Evolutionary conservation across 257 asterid species (phyloP).

Genomic region (Nicotiana benthamiana): DNA sequence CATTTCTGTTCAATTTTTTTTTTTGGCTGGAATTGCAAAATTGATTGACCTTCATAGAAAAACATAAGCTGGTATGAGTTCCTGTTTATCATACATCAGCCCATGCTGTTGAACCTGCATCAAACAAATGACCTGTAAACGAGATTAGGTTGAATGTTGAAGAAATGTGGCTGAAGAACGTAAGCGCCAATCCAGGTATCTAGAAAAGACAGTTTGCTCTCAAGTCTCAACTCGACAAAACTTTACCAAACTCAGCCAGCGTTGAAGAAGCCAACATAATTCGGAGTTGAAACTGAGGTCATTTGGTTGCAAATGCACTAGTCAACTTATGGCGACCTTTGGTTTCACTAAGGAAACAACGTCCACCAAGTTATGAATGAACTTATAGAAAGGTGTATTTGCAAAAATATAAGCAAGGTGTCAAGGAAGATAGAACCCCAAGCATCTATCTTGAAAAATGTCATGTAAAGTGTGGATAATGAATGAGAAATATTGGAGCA

Average conservation of each 20-base stretch:
- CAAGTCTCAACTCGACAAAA: no score
- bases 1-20: slow-evolving; percentile 1
- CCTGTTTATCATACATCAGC: not conserved
- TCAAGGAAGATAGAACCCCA: not conserved
- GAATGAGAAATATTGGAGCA: not conserved
- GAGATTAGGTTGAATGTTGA: no score
- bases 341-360: not conserved
- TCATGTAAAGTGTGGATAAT: not conserved
- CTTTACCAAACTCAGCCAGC: no score
- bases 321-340: not conserved
- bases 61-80: not conserved
- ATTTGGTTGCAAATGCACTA: no score
- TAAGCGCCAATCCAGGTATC: no score
- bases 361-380: not conserved
- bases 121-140: not conserved
- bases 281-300: no score
- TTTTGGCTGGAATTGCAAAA: not conserved
- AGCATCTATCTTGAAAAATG: not conserved
- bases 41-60: not conserved
- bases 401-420: not conserved
- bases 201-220: no score
- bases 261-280: no score
- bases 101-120: not conserved
- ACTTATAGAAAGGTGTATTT: not conserved
- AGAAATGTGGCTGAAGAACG: no score